These are phyloP conservation scores for Cucurbita argyrosperma DNA, from an alignment of 306 rosid species.

Conservation along the genomic window DNA sequence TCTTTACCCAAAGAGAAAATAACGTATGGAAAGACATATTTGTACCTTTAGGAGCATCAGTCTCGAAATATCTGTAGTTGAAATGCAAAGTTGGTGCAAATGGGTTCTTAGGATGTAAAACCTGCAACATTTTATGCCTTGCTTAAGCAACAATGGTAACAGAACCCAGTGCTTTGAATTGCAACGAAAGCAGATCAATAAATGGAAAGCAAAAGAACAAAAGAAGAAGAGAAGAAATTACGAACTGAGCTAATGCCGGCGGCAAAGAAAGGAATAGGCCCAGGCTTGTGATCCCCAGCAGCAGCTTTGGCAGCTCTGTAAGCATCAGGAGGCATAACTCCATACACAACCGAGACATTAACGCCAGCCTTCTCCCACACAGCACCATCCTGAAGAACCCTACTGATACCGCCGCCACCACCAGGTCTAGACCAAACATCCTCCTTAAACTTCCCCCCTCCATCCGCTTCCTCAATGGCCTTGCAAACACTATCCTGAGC, in stretches of 20 bases:
- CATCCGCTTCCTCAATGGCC: slow-evolving; percentile 70
- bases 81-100: slow-evolving; percentile 94
- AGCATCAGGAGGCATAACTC: slow-evolving; percentile 96
- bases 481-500: slow-evolving; percentile 77
- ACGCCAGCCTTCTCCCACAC: slow-evolving; percentile 98
- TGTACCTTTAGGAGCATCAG: slow-evolving; percentile 77
- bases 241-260: slow-evolving; percentile 86
- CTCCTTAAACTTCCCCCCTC: slow-evolving; percentile 64
- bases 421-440: slow-evolving; percentile 99
- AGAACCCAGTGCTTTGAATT: background rate
- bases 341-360: slow-evolving; percentile 88
- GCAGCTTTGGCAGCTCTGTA: slow-evolving; percentile 80
- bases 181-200: too few relatives aligned
- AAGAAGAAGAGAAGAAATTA: slow-evolving; percentile 14
- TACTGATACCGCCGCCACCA: slow-evolving; percentile 91
- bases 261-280: slow-evolving; percentile 83
- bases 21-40: background rate
- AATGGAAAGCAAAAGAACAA: background rate
- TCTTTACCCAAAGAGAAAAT: too few relatives aligned
- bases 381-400: slow-evolving; percentile 89
- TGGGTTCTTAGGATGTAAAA: slow-evolving; percentile 90
- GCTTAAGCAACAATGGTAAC: background rate
- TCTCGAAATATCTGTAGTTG: slow-evolving; percentile 92
- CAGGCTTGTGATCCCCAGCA: slow-evolving; percentile 52
- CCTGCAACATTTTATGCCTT: slow-evolving; percentile 27